Evolutionary conservation across 176 grass and related monocot genomes (phyloP).

Genomic region (Urochloa ruziziensis): DNA sequence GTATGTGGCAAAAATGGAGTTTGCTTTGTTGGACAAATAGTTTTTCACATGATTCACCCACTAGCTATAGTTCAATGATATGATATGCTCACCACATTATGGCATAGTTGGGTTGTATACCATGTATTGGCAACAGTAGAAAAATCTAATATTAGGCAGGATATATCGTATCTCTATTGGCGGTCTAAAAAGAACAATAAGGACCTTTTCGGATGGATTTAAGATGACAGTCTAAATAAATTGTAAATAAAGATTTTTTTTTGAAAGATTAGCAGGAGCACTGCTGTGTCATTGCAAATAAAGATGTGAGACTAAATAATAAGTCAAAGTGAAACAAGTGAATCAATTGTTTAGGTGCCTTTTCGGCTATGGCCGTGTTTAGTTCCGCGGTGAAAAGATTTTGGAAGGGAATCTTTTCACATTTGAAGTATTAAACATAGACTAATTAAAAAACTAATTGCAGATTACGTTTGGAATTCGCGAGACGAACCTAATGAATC

Average conservation of each 20-base stretch:
- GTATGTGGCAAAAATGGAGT: too few relatives aligned
- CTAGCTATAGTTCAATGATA: slow-evolving; percentile 4
- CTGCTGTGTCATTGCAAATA: too few relatives aligned
- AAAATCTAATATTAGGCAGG: background rate
- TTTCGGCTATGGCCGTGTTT: too few relatives aligned
- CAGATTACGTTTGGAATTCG: too few relatives aligned
- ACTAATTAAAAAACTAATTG: too few relatives aligned
- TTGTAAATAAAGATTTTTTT: background rate
- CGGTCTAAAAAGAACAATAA: background rate
- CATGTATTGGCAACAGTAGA: background rate
- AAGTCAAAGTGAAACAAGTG: background rate
- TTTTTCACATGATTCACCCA: background rate
- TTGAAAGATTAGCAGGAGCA: too few relatives aligned
- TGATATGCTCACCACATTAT: background rate
- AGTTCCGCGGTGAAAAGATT: too few relatives aligned
- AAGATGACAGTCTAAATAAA: background rate
- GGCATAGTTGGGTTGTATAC: background rate
- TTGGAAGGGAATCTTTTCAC: too few relatives aligned
- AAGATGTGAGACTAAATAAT: too few relatives aligned
- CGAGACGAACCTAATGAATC: too few relatives aligned
- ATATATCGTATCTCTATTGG: background rate
- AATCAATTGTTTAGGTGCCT: background rate
- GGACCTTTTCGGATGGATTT: background rate
- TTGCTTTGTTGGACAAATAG: background rate
- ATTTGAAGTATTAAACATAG: too few relatives aligned